phyloP scores from a whole-genome alignment of 1,284 basidiomycete species.

The Cutaneotrichosporon dermatis region DNA sequence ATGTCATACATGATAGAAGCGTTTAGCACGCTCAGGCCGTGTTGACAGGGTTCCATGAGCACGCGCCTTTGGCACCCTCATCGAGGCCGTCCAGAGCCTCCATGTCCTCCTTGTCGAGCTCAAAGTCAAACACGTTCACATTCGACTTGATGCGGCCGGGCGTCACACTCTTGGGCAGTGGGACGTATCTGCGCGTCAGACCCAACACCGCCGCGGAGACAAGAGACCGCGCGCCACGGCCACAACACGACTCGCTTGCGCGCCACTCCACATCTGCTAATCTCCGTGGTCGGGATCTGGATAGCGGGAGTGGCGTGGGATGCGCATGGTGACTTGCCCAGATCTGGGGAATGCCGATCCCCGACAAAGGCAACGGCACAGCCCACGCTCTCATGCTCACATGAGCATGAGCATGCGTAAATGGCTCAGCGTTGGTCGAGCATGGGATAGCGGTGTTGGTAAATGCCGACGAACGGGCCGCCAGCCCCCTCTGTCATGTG shows the following conservation, averaged over 20 bases:
- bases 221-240: not conserved
- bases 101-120: conserved; percentile 62
- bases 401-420: not conserved
- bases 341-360: no score
- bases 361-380: no score
- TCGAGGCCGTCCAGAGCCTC: conserved; percentile 59
- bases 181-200: conserved; percentile 55
- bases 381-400: not conserved
- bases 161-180: conserved; percentile 71
- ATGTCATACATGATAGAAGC: no score
- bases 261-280: no score
- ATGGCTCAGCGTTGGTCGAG: no score
- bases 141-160: conserved; percentile 66
- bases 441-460: no score
- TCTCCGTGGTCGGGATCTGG: no score
- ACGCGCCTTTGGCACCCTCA: conserved; percentile 58
- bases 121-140: conserved; percentile 65
- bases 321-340: no score
- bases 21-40: not conserved
- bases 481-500: no score
- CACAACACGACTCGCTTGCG: no score
- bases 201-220: not conserved
- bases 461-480: no score
- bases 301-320: no score
- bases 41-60: conserved; percentile 68